A percentile compares a stretch with the other conserved stretches of the same genome.
These are phyloP conservation scores for Pseudopyrenochaeta lycopersici DNA, from an alignment of 2,329 filamentous ascomycete genomes.

Conservation along the genomic window DNA sequence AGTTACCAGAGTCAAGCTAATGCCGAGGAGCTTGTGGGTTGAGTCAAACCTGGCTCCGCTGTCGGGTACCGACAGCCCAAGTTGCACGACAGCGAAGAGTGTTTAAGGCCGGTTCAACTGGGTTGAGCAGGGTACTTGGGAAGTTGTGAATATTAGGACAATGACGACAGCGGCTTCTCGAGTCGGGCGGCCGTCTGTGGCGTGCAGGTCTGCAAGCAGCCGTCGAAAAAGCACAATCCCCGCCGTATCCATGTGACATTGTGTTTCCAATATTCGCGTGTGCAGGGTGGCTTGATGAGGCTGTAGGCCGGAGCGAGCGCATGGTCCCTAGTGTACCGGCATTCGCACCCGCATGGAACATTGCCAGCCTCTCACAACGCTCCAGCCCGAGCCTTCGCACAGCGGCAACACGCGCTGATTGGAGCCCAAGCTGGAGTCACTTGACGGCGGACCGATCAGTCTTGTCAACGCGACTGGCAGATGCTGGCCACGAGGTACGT, in stretches of 20 bases:
- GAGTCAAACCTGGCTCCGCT: conserved; percentile 21
- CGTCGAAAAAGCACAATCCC: conserved; percentile 23
- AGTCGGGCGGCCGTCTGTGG: conserved; percentile 7
- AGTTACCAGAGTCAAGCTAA: conserved; percentile 8
- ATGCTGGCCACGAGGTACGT: conserved; percentile 13
- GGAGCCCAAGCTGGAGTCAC: conserved; percentile 26
- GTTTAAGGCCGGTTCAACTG: neutral
- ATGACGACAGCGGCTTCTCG: conserved; percentile 21
- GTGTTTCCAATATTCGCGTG: conserved; percentile 36
- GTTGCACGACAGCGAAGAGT: conserved; percentile 17
- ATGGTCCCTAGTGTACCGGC: too few species aligned
- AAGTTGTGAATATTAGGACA: neutral
- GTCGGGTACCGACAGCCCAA: neutral
- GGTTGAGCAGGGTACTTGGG: neutral
- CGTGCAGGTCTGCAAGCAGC: conserved; percentile 30
- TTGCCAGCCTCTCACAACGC: conserved; percentile 15
- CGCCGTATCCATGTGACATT: conserved; percentile 15
- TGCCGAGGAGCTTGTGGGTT: conserved; percentile 18
- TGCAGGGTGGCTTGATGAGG: conserved; percentile 34
- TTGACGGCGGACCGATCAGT: conserved; percentile 18
- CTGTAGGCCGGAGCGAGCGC: conserved; percentile 9
- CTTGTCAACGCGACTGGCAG: conserved; percentile 17
- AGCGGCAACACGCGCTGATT: conserved; percentile 7
- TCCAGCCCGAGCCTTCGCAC: neutral
- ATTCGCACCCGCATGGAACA: neutral